Evolutionary conservation across 345 rosid species (phyloP), one percentile per base, ranked within the genome.

Genomic region (Salix viminalis): DNA sequence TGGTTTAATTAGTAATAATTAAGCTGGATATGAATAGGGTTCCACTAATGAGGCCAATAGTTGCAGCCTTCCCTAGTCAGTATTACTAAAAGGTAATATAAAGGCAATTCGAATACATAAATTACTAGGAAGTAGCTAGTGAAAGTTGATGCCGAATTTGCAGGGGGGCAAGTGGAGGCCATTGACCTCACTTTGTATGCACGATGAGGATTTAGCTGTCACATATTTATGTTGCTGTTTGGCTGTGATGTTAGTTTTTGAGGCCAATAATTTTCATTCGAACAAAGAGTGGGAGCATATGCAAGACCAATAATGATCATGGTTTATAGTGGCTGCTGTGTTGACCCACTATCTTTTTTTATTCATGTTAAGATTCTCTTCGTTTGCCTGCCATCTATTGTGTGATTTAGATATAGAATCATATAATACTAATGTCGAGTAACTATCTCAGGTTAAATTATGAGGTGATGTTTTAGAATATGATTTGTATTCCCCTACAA

Each of bases 321-420:
- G 52, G 18, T 6, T 56, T 24, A 48, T 77, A 58, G 67, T 79
- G 78, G 75, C 11, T 46, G 66, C 42, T 44, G 16, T 44, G 72
- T 80, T 67, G 79, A 77, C 79, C 79, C 84, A 83, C 82, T 69
- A 65, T 70, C 74, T 54, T 41, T 54, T 41, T 11, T 10, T 41
- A 36, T 36, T 52, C 69, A 52, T 54, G 76, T 75, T 71, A 42
- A 77, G 23, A 11, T 69, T 72, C 75, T 76, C 46, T 11, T 41
- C 4, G 46, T 48, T 66, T 76, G 80, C 76, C 86, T 80, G 75
- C 81, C 83, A 80, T 67, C 73, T 83, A 44, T 34, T 48, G 46
- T 52, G 73, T 34, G 36, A 34, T 34, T 34, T 34, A 34, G 36
- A 34, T 34, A 34, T 34, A 34, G 36, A 34, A 34, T 34, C 36